Evolutionary conservation across 2,329 filamentous ascomycete genomes (phyloP).

Genomic region (Helicocarpus griseus): DNA sequence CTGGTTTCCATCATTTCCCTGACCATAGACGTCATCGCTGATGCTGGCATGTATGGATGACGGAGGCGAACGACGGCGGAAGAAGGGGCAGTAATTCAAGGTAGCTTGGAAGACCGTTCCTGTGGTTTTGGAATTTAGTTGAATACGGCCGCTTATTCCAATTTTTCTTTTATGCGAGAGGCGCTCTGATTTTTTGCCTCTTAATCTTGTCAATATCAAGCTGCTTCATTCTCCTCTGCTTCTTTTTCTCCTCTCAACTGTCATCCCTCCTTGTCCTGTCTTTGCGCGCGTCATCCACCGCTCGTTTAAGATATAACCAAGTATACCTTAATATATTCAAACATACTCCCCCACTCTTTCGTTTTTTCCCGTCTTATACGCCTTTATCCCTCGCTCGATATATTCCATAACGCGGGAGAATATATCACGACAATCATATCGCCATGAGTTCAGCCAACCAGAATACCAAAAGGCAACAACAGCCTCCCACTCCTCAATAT

Average conservation of each 20-base stretch:
- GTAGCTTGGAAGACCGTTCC: background rate
- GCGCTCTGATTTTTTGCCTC: no score
- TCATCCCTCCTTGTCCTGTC: background rate
- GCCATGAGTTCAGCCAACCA: slow-evolving; percentile 1
- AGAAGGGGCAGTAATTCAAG: background rate
- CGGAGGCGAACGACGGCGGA: background rate
- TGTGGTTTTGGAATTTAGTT: background rate
- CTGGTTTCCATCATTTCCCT: background rate
- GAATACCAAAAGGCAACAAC: background rate
- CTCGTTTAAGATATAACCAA: background rate
- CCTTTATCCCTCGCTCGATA: background rate
- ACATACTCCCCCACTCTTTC: background rate
- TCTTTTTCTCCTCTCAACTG: background rate
- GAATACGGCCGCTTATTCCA: background rate
- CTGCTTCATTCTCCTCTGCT: background rate
- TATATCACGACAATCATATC: background rate
- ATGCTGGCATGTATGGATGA: background rate
- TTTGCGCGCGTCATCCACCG: no score
- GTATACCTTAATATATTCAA: background rate
- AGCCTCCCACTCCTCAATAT: slow-evolving; percentile 2
- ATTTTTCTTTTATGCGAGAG: background rate
- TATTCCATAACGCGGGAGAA: background rate
- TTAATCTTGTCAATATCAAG: no score
- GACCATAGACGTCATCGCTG: background rate
- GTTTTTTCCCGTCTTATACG: background rate